phyloP scores from a whole-genome alignment of 257 asterid genomes.

The Agastache rugosa region DNA sequence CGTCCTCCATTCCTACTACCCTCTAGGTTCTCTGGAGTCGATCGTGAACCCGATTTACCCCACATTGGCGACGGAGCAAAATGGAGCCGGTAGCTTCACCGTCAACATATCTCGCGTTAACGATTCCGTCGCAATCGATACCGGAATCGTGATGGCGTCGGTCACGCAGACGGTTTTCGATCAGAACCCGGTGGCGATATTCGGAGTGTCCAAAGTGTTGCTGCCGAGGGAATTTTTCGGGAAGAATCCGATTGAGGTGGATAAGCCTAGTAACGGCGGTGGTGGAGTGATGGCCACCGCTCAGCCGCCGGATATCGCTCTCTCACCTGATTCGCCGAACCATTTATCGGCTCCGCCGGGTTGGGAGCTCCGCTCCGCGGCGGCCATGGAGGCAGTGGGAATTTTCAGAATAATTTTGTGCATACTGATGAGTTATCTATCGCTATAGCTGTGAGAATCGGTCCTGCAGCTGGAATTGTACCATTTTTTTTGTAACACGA shows the following conservation, averaged over 20 bases:
- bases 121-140: slow-evolving; percentile 75
- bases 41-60: slow-evolving; percentile 90
- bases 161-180: slow-evolving; percentile 89
- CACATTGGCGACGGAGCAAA: slow-evolving; percentile 81
- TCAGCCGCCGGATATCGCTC: slow-evolving; percentile 60
- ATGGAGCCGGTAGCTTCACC: slow-evolving; percentile 81
- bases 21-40: slow-evolving; percentile 74
- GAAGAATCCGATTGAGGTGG: slow-evolving; percentile 54
- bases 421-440: slow-evolving; percentile 49
- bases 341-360: slow-evolving; percentile 69
- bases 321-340: slow-evolving; percentile 61
- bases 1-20: slow-evolving; percentile 84
- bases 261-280: slow-evolving; percentile 43
- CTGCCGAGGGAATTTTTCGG: slow-evolving; percentile 80
- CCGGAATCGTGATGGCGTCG: slow-evolving; percentile 74
- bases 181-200: slow-evolving; percentile 90
- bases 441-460: slow-evolving; percentile 42
- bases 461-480: slow-evolving; percentile 45
- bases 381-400: slow-evolving; percentile 33
- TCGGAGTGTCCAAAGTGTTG: slow-evolving; percentile 77
- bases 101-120: slow-evolving; percentile 74
- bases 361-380: slow-evolving; percentile 46
- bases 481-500: slow-evolving; percentile 43
- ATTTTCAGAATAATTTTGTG: slow-evolving; percentile 42
- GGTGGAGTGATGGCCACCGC: slow-evolving; percentile 49